A percentile compares a stretch with the other conserved stretches of the same genome.
Conservation (phyloP, 176 grass and related monocot species). For the Bolboschoenus planiculmis region DNA sequence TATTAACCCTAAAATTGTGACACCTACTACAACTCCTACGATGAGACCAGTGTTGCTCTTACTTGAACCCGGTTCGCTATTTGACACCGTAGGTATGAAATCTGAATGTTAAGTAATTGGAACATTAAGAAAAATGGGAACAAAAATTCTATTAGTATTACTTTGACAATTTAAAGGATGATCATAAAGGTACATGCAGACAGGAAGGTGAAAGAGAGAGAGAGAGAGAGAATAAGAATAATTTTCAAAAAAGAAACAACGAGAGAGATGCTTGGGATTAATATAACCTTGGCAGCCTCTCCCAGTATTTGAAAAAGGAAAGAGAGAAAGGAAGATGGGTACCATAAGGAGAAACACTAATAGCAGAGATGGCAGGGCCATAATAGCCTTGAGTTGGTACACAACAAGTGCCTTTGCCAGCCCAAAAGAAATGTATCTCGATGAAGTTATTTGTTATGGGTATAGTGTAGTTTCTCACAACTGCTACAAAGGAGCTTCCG, state of each 20-base stretch:
- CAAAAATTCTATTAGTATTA: neutral
- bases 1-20: constrained; percentile 34
- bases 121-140: neutral
- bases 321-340: neutral
- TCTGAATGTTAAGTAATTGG: constrained; percentile 42
- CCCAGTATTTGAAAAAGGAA: too few species aligned
- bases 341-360: constrained; percentile 61
- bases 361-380: constrained; percentile 56
- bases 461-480: constrained; percentile 41
- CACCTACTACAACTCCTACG: constrained; percentile 43
- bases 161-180: neutral
- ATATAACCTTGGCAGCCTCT: too few species aligned
- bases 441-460: constrained; percentile 73
- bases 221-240: neutral
- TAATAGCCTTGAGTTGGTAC: constrained; percentile 60
- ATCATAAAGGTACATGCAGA: neutral
- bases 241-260: too few species aligned
- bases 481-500: constrained; percentile 48
- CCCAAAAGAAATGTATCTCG: constrained; percentile 95
- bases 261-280: too few species aligned
- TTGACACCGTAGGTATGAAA: constrained; percentile 53
- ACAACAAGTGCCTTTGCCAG: constrained; percentile 94
- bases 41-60: constrained; percentile 40
- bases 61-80: constrained; percentile 3
- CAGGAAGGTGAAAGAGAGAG: neutral